Percentiles rank a stretch among this genome's conserved stretches.
These are phyloP conservation scores for Rubroboletus pulcherrimus DNA, from an alignment of 768 basidiomycete genomes.

Conservation along the genomic window DNA sequence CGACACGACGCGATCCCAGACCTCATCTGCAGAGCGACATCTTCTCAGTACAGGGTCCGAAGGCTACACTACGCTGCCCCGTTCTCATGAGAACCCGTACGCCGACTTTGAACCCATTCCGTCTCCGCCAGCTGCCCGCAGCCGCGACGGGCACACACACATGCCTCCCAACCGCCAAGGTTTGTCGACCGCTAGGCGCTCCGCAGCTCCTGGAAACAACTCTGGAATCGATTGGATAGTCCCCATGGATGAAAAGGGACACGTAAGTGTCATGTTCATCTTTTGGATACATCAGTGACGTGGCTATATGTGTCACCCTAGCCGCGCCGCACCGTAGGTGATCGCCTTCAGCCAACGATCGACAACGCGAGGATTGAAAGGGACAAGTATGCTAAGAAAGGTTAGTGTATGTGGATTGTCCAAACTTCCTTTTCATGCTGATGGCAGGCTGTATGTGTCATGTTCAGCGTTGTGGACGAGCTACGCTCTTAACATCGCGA, in stretches of 20 bases:
- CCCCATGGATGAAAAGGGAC: conserved; percentile 19
- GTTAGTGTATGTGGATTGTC: conserved; percentile 18
- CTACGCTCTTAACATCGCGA: conserved; percentile 44
- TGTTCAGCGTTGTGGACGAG: conserved; percentile 30
- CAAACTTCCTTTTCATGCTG: conserved; percentile 2
- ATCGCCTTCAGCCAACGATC: conserved; percentile 55
- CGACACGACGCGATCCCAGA: neutral
- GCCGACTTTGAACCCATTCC: conserved; percentile 4
- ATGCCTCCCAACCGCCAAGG: conserved; percentile 7
- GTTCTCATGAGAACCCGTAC: conserved; percentile 1
- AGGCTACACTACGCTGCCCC: neutral
- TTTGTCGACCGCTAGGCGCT: neutral
- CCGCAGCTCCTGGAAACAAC: neutral
- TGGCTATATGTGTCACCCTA: neutral
- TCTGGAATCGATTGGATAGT: conserved; percentile 27
- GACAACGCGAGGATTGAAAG: conserved; percentile 43
- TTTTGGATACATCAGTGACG: neutral
- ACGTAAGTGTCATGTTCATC: conserved; percentile 10
- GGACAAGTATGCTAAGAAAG: conserved; percentile 45
- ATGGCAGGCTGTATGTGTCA: neutral
- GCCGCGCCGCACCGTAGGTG: conserved; percentile 40
- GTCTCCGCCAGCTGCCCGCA: conserved; percentile 5
- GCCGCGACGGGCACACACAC: conserved; percentile 18
- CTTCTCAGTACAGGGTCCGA: conserved; percentile 10
- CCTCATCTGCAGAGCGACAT: conserved; percentile 6